phyloP scores from a whole-genome alignment of 2,329 filamentous ascomycete genomes.

The Phoma sp. region DNA sequence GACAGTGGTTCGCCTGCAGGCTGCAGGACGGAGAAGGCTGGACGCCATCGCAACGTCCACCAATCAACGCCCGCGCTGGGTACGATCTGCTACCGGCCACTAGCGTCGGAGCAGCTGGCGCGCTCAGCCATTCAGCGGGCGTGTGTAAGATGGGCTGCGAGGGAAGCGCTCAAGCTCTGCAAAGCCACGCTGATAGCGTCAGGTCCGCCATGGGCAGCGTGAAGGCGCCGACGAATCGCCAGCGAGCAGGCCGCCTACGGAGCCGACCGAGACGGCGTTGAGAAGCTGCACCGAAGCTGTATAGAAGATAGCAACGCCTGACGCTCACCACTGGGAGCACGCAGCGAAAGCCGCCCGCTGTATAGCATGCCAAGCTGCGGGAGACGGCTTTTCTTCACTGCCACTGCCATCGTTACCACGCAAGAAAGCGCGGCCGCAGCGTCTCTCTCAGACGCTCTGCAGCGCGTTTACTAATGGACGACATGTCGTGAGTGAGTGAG shows the following conservation, averaged over 20 bases:
- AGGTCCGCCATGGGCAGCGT: slow-evolving; percentile 23
- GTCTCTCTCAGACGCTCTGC: slow-evolving; percentile 10
- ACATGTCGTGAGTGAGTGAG: neutral
- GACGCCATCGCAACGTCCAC: slow-evolving; percentile 36
- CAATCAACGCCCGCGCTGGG: slow-evolving; percentile 30
- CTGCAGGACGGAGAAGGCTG: slow-evolving; percentile 46
- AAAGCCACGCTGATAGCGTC: slow-evolving; percentile 41
- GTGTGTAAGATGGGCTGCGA: slow-evolving; percentile 22
- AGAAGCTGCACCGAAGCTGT: slow-evolving; percentile 46
- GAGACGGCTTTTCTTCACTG: slow-evolving; percentile 17
- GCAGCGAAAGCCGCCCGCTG: slow-evolving; percentile 32
- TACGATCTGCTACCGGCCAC: slow-evolving; percentile 44
- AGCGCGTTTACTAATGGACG: slow-evolving; percentile 1
- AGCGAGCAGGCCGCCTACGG: slow-evolving; percentile 26
- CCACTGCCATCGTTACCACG: slow-evolving; percentile 11
- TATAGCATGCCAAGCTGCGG: slow-evolving; percentile 32
- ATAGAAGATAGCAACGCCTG: slow-evolving; percentile 42
- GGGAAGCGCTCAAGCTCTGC: slow-evolving; percentile 31
- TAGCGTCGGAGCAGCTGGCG: slow-evolving; percentile 42
- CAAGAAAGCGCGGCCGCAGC: slow-evolving; percentile 22
- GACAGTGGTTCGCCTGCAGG: slow-evolving; percentile 39
- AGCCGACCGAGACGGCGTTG: slow-evolving; percentile 45
- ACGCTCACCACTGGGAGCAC: slow-evolving; percentile 26
- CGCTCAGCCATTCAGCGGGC: slow-evolving; percentile 37
- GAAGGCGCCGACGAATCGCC: slow-evolving; percentile 30